phyloP scores from a whole-genome alignment of 2,329 filamentous ascomycete genomes.

The Ascochyta rabiei region DNA sequence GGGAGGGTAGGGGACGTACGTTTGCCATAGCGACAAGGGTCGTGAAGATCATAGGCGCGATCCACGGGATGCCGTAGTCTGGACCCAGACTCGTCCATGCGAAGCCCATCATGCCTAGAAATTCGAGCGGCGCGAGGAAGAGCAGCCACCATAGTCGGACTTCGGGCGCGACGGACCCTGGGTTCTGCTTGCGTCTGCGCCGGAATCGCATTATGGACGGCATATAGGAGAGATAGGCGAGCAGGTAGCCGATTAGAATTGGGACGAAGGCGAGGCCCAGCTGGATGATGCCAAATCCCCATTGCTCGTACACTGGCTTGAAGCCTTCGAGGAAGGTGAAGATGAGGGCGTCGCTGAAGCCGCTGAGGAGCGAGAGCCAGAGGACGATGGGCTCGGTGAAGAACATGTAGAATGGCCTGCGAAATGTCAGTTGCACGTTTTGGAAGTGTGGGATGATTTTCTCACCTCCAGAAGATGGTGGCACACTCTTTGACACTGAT shows the following conservation, averaged over 20 bases:
- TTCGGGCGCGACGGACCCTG: constrained; percentile 64
- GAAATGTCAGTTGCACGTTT: constrained; percentile 1
- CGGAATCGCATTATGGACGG: constrained; percentile 61
- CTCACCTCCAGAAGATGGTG: constrained; percentile 53
- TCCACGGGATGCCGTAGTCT: constrained; percentile 64
- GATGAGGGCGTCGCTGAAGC: constrained; percentile 76
- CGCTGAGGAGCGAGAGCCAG: constrained; percentile 71
- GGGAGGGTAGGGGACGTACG: constrained; percentile 21
- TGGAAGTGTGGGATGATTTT: not conserved
- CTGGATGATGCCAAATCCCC: constrained; percentile 63
- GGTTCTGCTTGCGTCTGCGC: constrained; percentile 54
- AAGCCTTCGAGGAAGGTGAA: constrained; percentile 79
- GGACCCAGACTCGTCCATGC: constrained; percentile 71
- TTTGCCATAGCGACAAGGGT: constrained; percentile 75
- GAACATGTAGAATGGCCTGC: constrained; percentile 74
- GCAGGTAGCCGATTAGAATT: constrained; percentile 69
- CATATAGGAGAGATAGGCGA: constrained; percentile 66
- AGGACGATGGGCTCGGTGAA: constrained; percentile 75
- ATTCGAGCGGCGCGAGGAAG: constrained; percentile 65
- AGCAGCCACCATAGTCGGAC: constrained; percentile 70
- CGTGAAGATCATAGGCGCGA: constrained; percentile 69
- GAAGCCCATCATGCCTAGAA: constrained; percentile 73
- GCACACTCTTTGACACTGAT: constrained; percentile 53
- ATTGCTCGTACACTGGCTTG: constrained; percentile 69
- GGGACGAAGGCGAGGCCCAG: constrained; percentile 69